Conservation (phyloP, 2,329 filamentous ascomycete species). For the Tolypocladium paradoxum region DNA sequence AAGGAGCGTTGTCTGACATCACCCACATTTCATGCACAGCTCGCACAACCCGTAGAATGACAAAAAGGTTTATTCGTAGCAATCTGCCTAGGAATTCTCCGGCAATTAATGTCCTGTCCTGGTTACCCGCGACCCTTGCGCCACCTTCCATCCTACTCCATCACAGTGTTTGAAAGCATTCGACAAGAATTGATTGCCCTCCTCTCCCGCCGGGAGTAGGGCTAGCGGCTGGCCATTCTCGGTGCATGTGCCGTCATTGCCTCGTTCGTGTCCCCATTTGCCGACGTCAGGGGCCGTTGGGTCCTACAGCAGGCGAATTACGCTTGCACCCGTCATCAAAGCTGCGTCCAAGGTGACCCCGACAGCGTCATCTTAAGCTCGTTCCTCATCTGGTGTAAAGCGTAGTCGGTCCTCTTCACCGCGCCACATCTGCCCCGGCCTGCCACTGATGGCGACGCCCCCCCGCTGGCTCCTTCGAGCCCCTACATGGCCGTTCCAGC, state of each 20-base stretch:
- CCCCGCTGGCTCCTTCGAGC: background rate
- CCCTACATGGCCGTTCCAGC: slow-evolving; percentile 31
- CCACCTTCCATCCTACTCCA: slow-evolving; percentile 3
- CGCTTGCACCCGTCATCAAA: background rate
- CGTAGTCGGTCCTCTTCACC: background rate
- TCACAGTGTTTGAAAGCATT: background rate
- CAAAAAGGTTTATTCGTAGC: slow-evolving; percentile 7
- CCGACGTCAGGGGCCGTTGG: background rate
- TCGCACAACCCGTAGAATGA: background rate
- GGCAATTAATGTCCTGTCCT: slow-evolving; percentile 1
- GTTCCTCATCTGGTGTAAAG: background rate
- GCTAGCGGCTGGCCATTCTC: background rate
- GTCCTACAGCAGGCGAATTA: background rate
- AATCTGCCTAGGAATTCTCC: slow-evolving; percentile 8
- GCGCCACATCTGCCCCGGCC: background rate
- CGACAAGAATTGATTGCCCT: background rate
- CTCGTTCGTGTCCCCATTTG: background rate
- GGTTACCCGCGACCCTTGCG: slow-evolving; percentile 3
- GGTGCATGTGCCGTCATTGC: background rate
- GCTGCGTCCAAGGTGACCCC: background rate
- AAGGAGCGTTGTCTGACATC: no score
- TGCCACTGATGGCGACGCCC: background rate
- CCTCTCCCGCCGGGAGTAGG: background rate
- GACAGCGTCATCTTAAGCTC: background rate
- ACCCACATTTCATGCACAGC: background rate